Percentiles rank a stretch among this genome's conserved stretches.
phyloP scores from a whole-genome alignment of 345 rosid species.

The Stellera chamaejasme region DNA sequence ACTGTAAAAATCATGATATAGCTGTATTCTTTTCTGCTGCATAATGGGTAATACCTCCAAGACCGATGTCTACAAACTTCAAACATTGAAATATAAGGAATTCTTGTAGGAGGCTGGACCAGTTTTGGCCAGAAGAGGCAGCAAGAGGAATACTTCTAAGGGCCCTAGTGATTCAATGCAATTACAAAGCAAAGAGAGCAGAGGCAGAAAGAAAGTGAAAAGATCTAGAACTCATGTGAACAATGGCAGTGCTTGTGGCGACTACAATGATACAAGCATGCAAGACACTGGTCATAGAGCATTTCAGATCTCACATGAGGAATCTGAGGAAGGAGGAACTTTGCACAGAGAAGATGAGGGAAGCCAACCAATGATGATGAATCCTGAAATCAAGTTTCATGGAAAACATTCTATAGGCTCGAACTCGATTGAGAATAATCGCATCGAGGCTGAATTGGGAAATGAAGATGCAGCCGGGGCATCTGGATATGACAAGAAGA shows the following conservation, averaged over 20 bases:
- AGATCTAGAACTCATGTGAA: not conserved
- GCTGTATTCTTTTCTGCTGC: not conserved
- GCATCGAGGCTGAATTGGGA: slow-evolving; percentile 1
- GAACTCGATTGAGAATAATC: not conserved
- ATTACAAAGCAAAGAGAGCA: not conserved
- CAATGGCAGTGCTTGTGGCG: not conserved
- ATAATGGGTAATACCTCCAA: not conserved
- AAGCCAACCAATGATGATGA: slow-evolving; percentile 6
- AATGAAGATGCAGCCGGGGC: not conserved
- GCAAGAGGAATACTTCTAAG: not conserved
- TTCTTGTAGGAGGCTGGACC: slow-evolving; percentile 6
- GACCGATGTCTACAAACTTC: not conserved
- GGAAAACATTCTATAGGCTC: not conserved
- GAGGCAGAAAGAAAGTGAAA: slow-evolving; percentile 1
- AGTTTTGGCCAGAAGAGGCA: not conserved
- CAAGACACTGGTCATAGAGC: not conserved
- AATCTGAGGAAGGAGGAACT: slow-evolving; percentile 1
- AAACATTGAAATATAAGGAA: not conserved
- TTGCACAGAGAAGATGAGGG: not conserved
- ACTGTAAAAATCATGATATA: not conserved
- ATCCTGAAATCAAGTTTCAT: not conserved
- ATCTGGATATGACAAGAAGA: slow-evolving; percentile 3
- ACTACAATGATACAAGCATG: not conserved
- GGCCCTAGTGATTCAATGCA: not conserved
- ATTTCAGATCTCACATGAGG: not conserved